Percentiles rank a stretch among this genome's conserved stretches.
Conservation (phyloP, 306 rosid species). For the Datisca glomerata region DNA sequence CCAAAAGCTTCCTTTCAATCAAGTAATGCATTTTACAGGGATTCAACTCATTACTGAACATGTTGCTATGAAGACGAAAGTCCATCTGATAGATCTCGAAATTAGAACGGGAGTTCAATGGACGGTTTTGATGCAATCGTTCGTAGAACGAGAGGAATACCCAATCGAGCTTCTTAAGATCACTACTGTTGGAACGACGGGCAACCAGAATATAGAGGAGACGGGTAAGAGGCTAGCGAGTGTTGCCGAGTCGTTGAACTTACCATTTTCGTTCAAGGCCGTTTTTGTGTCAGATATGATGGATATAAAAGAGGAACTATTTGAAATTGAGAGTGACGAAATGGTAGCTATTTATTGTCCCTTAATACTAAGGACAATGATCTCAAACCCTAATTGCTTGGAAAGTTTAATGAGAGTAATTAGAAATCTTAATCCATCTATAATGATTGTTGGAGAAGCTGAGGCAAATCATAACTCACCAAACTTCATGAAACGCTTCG, state of each 20-base stretch:
- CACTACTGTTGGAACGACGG: slow-evolving; percentile 33
- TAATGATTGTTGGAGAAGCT: slow-evolving; percentile 46
- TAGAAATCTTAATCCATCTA: slow-evolving; percentile 32
- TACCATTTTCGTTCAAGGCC: slow-evolving; percentile 38
- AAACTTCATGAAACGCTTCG: slow-evolving; percentile 55
- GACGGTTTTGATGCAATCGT: slow-evolving; percentile 48
- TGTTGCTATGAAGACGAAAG: slow-evolving; percentile 24
- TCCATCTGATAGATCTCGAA: slow-evolving; percentile 56
- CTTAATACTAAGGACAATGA: slow-evolving; percentile 29
- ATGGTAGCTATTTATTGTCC: slow-evolving; percentile 39
- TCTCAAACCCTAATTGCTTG: slow-evolving; percentile 36
- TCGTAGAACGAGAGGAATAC: slow-evolving; percentile 27
- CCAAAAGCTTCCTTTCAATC: slow-evolving; percentile 41
- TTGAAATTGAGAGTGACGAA: slow-evolving; percentile 41
- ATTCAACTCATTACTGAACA: slow-evolving; percentile 54
- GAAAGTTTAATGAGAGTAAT: slow-evolving; percentile 59
- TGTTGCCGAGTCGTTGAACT: slow-evolving; percentile 47
- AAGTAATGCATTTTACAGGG: slow-evolving; percentile 34
- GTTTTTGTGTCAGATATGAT: slow-evolving; percentile 31
- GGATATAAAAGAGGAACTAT: slow-evolving; percentile 29
- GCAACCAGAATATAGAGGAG: slow-evolving; percentile 18
- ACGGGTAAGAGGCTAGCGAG: slow-evolving; percentile 34
- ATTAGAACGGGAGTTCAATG: slow-evolving; percentile 45
- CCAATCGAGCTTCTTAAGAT: slow-evolving; percentile 34
- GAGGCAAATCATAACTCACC: slow-evolving; percentile 59